These are phyloP conservation scores for Lasiodiplodia sp. DNA, from an alignment of 2,329 filamentous ascomycete genomes.

Conservation along the genomic window DNA sequence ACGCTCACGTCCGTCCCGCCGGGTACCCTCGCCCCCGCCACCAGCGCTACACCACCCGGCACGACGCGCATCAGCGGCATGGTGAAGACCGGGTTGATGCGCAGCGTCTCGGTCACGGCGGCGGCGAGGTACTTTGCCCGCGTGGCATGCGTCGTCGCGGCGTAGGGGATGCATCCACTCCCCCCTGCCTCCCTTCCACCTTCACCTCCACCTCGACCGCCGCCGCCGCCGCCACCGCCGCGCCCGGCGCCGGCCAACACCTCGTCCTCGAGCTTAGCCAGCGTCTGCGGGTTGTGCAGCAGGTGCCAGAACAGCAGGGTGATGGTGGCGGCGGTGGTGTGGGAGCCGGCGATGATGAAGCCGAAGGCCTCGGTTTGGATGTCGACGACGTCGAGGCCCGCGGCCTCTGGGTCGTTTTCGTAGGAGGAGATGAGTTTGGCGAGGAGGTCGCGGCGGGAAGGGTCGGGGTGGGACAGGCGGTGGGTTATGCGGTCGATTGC, in stretches of 20 bases:
- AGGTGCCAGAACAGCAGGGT: conserved; percentile 25
- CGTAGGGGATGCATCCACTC: background rate
- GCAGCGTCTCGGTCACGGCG: conserved; percentile 8
- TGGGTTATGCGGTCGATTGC: background rate
- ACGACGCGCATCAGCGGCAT: conserved; percentile 26
- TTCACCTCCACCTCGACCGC: background rate
- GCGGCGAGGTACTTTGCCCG: background rate
- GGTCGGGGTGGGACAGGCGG: background rate
- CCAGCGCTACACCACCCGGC: background rate
- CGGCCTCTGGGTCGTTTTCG: background rate
- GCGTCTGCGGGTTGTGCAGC: background rate
- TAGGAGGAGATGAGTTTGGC: background rate
- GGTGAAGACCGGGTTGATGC: conserved; percentile 29
- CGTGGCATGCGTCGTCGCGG: background rate
- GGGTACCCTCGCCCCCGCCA: background rate
- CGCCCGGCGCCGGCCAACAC: background rate
- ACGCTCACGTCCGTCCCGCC: background rate
- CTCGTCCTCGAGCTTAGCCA: background rate
- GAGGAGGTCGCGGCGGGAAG: conserved; percentile 4
- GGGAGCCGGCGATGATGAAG: conserved; percentile 29
- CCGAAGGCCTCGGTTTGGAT: conserved; percentile 29
- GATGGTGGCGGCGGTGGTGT: conserved; percentile 25
- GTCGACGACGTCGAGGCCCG: background rate
- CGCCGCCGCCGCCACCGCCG: background rate
- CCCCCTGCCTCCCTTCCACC: too few species aligned